Percentiles rank a stretch among this genome's conserved stretches.
Evolutionary conservation across 2,329 filamentous ascomycete species (phyloP).

Genomic region (Mollisia scopiformis): DNA sequence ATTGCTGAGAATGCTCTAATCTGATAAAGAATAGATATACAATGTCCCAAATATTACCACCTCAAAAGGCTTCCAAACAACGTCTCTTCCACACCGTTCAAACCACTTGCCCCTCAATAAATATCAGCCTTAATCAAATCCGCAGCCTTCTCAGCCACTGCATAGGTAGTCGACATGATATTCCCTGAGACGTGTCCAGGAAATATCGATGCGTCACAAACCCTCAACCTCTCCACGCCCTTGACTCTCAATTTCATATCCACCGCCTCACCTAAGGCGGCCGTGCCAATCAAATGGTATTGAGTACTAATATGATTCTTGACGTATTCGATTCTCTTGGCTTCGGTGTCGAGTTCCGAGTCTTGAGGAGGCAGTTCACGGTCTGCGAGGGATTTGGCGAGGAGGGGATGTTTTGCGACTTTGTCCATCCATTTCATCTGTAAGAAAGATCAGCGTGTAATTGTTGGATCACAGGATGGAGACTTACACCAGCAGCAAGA

Average conservation of each 20-base stretch:
- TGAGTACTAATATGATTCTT: neutral
- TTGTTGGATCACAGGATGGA: too few species aligned
- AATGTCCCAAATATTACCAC: too few species aligned
- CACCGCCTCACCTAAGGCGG: neutral
- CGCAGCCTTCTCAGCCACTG: neutral
- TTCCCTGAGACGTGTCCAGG: neutral
- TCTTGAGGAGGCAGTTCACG: neutral
- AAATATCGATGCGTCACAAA: neutral
- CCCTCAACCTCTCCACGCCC: neutral
- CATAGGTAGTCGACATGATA: neutral
- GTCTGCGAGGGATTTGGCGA: neutral
- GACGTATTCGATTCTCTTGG: neutral
- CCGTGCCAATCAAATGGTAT: neutral
- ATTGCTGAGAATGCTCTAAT: too few species aligned
- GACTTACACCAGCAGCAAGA: conserved; percentile 4
- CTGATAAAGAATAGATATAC: too few species aligned
- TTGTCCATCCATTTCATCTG: neutral
- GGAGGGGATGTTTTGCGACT: neutral
- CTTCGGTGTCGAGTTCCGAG: neutral
- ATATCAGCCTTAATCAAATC: neutral
- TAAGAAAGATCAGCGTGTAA: too few species aligned
- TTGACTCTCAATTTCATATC: neutral
- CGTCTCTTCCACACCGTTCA: too few species aligned
- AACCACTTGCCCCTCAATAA: neutral
- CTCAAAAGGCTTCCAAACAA: too few species aligned